phyloP scores from a whole-genome alignment of 1,284 basidiomycete genomes.

The Sporisorium graminicola region DNA sequence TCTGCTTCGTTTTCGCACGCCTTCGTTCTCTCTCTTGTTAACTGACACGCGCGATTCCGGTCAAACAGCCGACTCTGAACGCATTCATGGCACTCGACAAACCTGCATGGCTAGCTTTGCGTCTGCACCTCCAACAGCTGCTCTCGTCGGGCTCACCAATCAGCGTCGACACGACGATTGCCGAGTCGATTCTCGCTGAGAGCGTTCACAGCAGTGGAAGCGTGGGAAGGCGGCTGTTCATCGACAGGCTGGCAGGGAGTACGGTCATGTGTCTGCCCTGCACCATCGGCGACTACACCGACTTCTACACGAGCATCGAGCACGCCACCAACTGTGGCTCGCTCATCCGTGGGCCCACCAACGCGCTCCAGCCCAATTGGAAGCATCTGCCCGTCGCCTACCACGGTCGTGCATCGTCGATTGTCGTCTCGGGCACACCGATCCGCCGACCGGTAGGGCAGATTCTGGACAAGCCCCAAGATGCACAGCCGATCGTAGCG shows the following conservation, averaged over 20 bases:
- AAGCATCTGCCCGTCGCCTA: conserved; percentile 54
- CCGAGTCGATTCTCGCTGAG: background rate
- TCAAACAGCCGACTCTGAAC: conserved; percentile 41
- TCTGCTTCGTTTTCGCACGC: background rate
- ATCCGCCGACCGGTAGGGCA: conserved; percentile 50
- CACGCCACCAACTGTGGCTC: conserved; percentile 48
- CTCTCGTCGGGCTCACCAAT: conserved; percentile 16
- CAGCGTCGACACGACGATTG: background rate
- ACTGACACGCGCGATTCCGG: no score
- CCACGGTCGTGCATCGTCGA: conserved; percentile 47
- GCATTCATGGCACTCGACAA: conserved; percentile 29
- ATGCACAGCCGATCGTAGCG: conserved; percentile 30
- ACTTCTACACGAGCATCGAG: conserved; percentile 54
- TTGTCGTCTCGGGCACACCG: conserved; percentile 35
- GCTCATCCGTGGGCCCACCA: conserved; percentile 22
- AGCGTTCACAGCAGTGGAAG: background rate
- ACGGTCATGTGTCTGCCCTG: conserved; percentile 44
- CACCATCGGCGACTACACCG: conserved; percentile 53
- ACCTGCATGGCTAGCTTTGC: conserved; percentile 19
- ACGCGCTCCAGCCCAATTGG: conserved; percentile 38
- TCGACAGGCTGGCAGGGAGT: background rate
- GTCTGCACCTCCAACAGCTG: conserved; percentile 30
- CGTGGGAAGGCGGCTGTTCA: conserved; percentile 14
- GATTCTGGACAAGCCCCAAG: conserved; percentile 24
- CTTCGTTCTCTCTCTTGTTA: background rate